These are phyloP conservation scores for Coix lacrymajobi DNA, from an alignment of 176 grass and related monocot genomes.

Conservation along the genomic window DNA sequence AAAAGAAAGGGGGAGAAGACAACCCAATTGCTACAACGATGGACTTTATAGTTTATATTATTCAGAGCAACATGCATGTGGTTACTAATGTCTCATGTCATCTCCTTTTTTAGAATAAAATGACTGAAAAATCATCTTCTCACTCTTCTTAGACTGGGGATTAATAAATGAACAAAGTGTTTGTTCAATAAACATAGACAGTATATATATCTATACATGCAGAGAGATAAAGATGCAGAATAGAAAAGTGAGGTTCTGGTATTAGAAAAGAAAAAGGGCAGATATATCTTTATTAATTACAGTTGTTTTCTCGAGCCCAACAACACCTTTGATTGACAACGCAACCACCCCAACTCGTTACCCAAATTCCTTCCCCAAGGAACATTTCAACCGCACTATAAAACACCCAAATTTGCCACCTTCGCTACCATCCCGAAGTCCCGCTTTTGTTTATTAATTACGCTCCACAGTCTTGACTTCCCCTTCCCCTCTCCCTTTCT, in stretches of 20 bases:
- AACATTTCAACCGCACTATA: slow-evolving; percentile 41
- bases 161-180: background rate
- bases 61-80: background rate
- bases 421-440: background rate
- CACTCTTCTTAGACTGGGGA: background rate
- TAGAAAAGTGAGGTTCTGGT: background rate
- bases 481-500: background rate
- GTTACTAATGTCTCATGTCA: background rate
- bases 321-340: slow-evolving; percentile 4
- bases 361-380: background rate
- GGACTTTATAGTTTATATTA: background rate
- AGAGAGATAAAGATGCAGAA: background rate
- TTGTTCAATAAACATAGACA: background rate
- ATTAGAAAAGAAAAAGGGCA: background rate
- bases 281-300: background rate
- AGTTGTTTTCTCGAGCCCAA: background rate
- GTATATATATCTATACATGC: no score
- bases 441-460: slow-evolving; percentile 24
- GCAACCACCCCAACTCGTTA: slow-evolving; percentile 13
- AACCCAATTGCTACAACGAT: background rate
- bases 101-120: background rate
- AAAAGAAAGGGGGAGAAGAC: background rate
- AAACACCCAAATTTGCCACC: slow-evolving; percentile 27
- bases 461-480: slow-evolving; percentile 18
- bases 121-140: background rate